Evolutionary conservation across 805 yeast species (phyloP).

Genomic region (Groenewaldozyma salmanticensis): DNA sequence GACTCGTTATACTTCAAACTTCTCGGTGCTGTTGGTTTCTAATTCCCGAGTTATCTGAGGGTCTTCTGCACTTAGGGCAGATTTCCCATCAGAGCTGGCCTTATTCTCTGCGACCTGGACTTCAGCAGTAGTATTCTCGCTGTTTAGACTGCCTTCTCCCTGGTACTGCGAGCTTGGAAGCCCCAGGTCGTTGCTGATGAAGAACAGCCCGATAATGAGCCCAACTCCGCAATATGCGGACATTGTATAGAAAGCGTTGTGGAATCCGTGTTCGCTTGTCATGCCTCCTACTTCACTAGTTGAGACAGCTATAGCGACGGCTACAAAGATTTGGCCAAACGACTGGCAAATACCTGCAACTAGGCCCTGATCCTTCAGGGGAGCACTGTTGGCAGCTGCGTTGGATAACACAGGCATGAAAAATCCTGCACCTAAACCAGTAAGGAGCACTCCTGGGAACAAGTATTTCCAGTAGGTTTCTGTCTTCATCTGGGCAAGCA

Average conservation of each 20-base stretch:
- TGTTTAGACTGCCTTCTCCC: too few relatives aligned
- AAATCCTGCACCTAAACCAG: conserved; percentile 24
- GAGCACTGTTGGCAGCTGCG: conserved; percentile 27
- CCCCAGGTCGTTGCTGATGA: too few relatives aligned
- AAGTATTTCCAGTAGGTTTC: conserved; percentile 26
- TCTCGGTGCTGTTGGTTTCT: too few relatives aligned
- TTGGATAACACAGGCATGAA: conserved; percentile 30
- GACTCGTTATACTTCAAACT: too few relatives aligned
- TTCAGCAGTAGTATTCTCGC: too few relatives aligned
- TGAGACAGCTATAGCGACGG: conserved; percentile 24
- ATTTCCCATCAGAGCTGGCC: too few relatives aligned
- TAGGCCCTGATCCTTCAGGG: conserved; percentile 32
- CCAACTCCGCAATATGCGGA: conserved; percentile 8
- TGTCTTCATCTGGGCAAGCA: conserved; percentile 20
- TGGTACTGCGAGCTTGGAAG: too few relatives aligned
- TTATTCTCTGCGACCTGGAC: too few relatives aligned
- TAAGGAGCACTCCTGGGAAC: conserved; percentile 20
- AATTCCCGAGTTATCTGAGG: too few relatives aligned
- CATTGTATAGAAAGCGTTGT: conserved; percentile 12
- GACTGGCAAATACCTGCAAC: conserved; percentile 32
- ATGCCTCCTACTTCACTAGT: conserved; percentile 13
- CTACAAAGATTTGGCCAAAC: conserved; percentile 27
- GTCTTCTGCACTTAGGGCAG: too few relatives aligned
- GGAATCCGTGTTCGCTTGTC: conserved; percentile 3
- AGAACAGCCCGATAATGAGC: neutral